Evolutionary conservation across 495 filamentous ascomycete species (phyloP).

Genomic region (Astrothelium macrocarpum): DNA sequence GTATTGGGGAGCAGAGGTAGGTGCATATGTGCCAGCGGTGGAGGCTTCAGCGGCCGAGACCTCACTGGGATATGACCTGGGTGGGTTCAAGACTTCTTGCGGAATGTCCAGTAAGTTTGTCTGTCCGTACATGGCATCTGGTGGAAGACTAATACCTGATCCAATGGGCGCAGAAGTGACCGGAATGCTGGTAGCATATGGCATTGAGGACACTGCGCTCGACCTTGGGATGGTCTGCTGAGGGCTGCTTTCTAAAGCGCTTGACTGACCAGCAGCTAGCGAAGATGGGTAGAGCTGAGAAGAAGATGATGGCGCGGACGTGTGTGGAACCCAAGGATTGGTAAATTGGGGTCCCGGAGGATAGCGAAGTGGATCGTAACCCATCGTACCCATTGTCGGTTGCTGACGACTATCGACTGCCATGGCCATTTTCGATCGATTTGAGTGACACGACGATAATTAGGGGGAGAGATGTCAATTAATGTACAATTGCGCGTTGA

Average conservation of each 20-base stretch:
- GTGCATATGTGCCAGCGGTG: slow-evolving; percentile 57
- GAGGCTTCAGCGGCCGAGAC: slow-evolving; percentile 37
- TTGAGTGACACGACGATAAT: background rate
- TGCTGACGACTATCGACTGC: slow-evolving; percentile 76
- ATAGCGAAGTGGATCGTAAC: slow-evolving; percentile 71
- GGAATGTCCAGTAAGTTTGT: slow-evolving; percentile 64
- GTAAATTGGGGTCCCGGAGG: slow-evolving; percentile 76
- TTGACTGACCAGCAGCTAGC: slow-evolving; percentile 47
- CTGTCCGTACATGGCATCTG: slow-evolving; percentile 46
- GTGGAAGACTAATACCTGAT: slow-evolving; percentile 61
- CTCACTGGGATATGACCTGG: slow-evolving; percentile 25
- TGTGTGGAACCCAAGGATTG: slow-evolving; percentile 67
- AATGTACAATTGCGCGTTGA: background rate
- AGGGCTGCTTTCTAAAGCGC: slow-evolving; percentile 39
- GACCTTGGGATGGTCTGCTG: slow-evolving; percentile 47
- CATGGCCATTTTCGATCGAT: slow-evolving; percentile 50
- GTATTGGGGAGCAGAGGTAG: slow-evolving; percentile 58
- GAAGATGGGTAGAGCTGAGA: slow-evolving; percentile 47
- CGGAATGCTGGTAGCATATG: slow-evolving; percentile 57
- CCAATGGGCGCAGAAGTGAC: slow-evolving; percentile 60
- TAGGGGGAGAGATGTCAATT: background rate
- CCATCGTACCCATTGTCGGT: slow-evolving; percentile 60
- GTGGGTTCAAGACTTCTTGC: slow-evolving; percentile 58
- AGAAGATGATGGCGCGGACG: slow-evolving; percentile 46
- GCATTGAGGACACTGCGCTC: slow-evolving; percentile 53